phyloP scores from a whole-genome alignment of 129 eudicot species.

The Smallanthus sonchifolius region DNA sequence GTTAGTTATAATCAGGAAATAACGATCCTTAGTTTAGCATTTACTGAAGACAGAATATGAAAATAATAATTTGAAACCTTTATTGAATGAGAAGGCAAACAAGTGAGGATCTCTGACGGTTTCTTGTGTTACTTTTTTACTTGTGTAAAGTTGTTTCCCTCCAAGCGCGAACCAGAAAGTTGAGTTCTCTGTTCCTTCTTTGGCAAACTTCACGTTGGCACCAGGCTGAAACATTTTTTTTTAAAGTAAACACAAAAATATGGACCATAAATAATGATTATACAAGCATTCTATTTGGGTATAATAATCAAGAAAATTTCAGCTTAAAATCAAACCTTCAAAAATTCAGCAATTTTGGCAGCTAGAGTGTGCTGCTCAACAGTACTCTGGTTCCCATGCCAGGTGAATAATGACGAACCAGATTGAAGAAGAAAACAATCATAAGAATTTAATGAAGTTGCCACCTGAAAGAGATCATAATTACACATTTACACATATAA shows the following conservation, averaged over 20 bases:
- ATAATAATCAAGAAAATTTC: not conserved
- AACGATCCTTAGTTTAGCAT: not conserved
- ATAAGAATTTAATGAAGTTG: slow-evolving; percentile 69
- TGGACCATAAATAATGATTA: not conserved
- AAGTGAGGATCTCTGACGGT: slow-evolving; percentile 86
- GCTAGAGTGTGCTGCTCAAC: slow-evolving; percentile 87
- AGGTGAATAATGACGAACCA: slow-evolving; percentile 71
- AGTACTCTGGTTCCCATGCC: slow-evolving; percentile 91
- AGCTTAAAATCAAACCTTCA: slow-evolving; percentile 53
- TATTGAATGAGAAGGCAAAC: slow-evolving; percentile 58
- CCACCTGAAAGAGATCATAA: slow-evolving; percentile 49
- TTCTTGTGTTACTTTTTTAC: slow-evolving; percentile 70
- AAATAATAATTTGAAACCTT: slow-evolving; percentile 37
- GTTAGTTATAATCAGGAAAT: slow-evolving; percentile 32
- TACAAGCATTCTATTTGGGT: not conserved
- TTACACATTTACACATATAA: not conserved
- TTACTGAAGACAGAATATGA: not conserved
- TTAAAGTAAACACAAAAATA: not conserved
- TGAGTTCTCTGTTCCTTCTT: slow-evolving; percentile 99
- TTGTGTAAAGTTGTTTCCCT: slow-evolving; percentile 85
- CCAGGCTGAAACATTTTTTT: slow-evolving; percentile 61
- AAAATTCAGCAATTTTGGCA: slow-evolving; percentile 80
- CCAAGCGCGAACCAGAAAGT: slow-evolving; percentile 93
- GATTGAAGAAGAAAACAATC: slow-evolving; percentile 95
- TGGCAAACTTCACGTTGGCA: slow-evolving; percentile 61